phyloP scores from a whole-genome alignment of 2,329 filamentous ascomycete species.

The Colletotrichum coccodes region DNA sequence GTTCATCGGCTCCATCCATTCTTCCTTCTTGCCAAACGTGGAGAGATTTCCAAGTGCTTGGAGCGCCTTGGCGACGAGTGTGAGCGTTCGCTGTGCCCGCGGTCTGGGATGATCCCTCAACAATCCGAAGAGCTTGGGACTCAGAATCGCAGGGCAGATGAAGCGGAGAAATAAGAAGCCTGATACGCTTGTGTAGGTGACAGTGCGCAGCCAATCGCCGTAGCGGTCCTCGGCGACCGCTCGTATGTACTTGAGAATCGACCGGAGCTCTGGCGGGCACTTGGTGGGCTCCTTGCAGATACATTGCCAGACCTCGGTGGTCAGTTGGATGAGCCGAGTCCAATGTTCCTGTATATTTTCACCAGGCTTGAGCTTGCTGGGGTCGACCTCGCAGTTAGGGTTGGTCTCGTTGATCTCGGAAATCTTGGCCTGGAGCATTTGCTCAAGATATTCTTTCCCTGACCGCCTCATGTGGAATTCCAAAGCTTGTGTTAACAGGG shows the following conservation, averaged over 20 bases:
- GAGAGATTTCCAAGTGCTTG: slow-evolving; percentile 92
- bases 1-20: slow-evolving; percentile 99
- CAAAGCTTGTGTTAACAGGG: slow-evolving; percentile 89
- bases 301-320: slow-evolving; percentile 85
- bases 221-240: slow-evolving; percentile 95
- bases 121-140: slow-evolving; percentile 92
- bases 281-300: slow-evolving; percentile 80
- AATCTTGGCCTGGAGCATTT: slow-evolving; percentile 86
- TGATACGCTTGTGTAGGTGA: slow-evolving; percentile 93
- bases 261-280: slow-evolving; percentile 83
- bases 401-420: slow-evolving; percentile 90
- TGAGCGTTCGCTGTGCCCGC: slow-evolving; percentile 86
- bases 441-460: slow-evolving; percentile 91
- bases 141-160: slow-evolving; percentile 95
- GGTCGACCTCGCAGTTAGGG: slow-evolving; percentile 94
- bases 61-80: slow-evolving; percentile 90
- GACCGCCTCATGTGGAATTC: slow-evolving; percentile 96
- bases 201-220: slow-evolving; percentile 88
- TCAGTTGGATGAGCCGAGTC: slow-evolving; percentile 79
- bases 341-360: slow-evolving; percentile 88
- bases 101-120: slow-evolving; percentile 84
- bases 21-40: slow-evolving; percentile 91
- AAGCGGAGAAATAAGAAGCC: slow-evolving; percentile 95
- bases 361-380: slow-evolving; percentile 73
- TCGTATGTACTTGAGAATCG: slow-evolving; percentile 89